These are phyloP conservation scores for Penicillium sp. DNA, from an alignment of 2,329 filamentous ascomycete species.

Conservation along the genomic window DNA sequence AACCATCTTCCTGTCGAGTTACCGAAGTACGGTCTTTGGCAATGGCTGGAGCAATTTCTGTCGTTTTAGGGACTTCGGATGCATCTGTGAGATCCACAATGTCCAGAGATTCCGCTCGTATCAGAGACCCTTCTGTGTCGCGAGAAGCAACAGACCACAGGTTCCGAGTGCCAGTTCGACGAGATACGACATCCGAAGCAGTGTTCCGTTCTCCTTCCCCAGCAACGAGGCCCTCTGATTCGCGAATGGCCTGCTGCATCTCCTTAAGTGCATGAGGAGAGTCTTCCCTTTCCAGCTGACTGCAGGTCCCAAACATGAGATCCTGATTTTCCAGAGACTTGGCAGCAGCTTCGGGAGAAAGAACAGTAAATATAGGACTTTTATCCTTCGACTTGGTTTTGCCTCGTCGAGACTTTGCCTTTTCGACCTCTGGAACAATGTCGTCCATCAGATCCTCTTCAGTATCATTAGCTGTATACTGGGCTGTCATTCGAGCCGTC, in stretches of 20 bases:
- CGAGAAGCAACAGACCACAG: conserved; percentile 70
- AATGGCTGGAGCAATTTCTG: neutral
- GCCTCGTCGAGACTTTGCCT: conserved; percentile 21
- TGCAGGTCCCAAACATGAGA: conserved; percentile 80
- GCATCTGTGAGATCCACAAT: conserved; percentile 45
- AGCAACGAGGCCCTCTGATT: conserved; percentile 26
- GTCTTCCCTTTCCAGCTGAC: conserved; percentile 70
- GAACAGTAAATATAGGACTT: conserved; percentile 52
- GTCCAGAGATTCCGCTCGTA: conserved; percentile 61
- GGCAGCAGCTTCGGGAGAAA: conserved; percentile 66
- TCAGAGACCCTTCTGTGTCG: conserved; percentile 59
- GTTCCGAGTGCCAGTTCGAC: conserved; percentile 35
- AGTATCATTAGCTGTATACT: conserved; percentile 51
- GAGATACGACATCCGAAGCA: conserved; percentile 11
- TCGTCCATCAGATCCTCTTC: conserved; percentile 12
- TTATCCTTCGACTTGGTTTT: conserved; percentile 24
- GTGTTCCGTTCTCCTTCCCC: neutral
- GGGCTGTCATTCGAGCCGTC: conserved; percentile 70
- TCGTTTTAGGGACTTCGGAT: conserved; percentile 6
- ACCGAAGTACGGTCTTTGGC: neutral
- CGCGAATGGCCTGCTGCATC: conserved; percentile 29
- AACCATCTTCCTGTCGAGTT: conserved; percentile 10
- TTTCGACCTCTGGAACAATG: conserved; percentile 9
- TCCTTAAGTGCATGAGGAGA: conserved; percentile 55
- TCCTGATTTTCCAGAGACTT: conserved; percentile 65